phyloP scores from a whole-genome alignment of 805 yeast genomes.

The Kazachstania kunashirensis region DNA sequence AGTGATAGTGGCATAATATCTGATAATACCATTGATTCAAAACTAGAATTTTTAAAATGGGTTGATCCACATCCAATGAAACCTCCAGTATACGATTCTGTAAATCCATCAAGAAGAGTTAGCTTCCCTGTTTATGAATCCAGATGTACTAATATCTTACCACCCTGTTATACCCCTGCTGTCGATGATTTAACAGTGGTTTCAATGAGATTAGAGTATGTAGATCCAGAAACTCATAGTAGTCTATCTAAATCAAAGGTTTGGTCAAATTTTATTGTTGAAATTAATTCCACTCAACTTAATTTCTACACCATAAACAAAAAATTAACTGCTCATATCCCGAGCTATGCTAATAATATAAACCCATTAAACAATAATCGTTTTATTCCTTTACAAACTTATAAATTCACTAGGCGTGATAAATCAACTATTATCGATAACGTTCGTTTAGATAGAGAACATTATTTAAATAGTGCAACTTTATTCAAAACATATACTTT shows the following conservation, averaged over 20 bases:
- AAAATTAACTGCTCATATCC: slow-evolving; percentile 22
- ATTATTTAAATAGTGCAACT: slow-evolving; percentile 27
- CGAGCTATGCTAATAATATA: slow-evolving; percentile 22
- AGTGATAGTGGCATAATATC: not conserved
- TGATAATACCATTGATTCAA: not conserved
- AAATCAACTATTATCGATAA: slow-evolving; percentile 12
- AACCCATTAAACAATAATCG: slow-evolving; percentile 4
- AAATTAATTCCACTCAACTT: slow-evolving; percentile 77
- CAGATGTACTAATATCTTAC: slow-evolving; percentile 35
- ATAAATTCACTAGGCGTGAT: slow-evolving; percentile 19
- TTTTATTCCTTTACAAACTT: slow-evolving; percentile 7
- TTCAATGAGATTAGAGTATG: slow-evolving; percentile 62
- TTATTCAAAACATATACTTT: slow-evolving; percentile 60
- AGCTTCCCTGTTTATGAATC: slow-evolving; percentile 31
- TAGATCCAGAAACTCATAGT: slow-evolving; percentile 64
- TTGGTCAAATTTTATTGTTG: slow-evolving; percentile 64
- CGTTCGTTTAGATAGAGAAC: slow-evolving; percentile 11
- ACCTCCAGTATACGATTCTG: slow-evolving; percentile 25
- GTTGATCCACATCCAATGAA: slow-evolving; percentile 32
- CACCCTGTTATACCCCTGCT: slow-evolving; percentile 64
- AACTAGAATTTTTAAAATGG: slow-evolving; percentile 18
- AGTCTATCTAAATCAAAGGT: slow-evolving; percentile 37
- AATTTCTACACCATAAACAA: slow-evolving; percentile 48
- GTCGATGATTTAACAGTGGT: slow-evolving; percentile 50
- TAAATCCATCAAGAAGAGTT: slow-evolving; percentile 18